Base-by-base conservation (phyloP, 1,284 basidiomycete species). In the Psilocybe mexicana region DNA sequence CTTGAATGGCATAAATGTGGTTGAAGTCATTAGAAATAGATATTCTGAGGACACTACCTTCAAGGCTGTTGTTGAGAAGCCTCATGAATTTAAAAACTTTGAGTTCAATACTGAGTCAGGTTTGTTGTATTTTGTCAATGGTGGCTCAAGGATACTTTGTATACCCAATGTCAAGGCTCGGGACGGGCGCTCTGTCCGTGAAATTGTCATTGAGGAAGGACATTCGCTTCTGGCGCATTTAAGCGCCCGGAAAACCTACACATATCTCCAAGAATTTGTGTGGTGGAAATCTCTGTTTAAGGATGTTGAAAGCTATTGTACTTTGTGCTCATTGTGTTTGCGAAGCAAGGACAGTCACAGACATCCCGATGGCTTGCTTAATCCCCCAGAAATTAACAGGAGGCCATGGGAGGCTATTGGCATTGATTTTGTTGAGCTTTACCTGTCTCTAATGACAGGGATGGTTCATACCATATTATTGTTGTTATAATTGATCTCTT, bases 401-500 rank as follows among this genome's bases (percentile, higher is more conserved):
- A 28, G 58, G 6, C 72, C 74, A 12, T 77, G 75, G 73, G 65
- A 73, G n/a, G 49, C 65, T 1, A 70, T 79, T 0, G 69, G 72
- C 0, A 74, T 80, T 4, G 77, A 80, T 52, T 78, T 68, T 50
- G 59, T 68, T 0, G 62, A 65, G 14, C 65, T 14, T 36, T 67
- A 18, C 62, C 63, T 3, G 54, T 58, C 40, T 67, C 63, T 2
- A 57, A 50, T 7, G 57, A 66, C 47, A 33, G 63, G 6, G 44
- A 67, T 54, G 56, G 52, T 0, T 40, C 43, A 1, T 69, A 58
- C 49, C 61, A 65, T 6, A 65, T 44, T 5, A 69, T 71, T 12
- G 61, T 59, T 1, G 65, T 69, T 1, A 54, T 79, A 28, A 73
- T 80, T 1, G 74, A 76, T 4, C 69, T 71, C 0, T 60, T 81